These are phyloP conservation scores for Phytophthora pseudosyringae DNA, from an alignment of 352 stramenopile genomes.

Conservation along the genomic window DNA sequence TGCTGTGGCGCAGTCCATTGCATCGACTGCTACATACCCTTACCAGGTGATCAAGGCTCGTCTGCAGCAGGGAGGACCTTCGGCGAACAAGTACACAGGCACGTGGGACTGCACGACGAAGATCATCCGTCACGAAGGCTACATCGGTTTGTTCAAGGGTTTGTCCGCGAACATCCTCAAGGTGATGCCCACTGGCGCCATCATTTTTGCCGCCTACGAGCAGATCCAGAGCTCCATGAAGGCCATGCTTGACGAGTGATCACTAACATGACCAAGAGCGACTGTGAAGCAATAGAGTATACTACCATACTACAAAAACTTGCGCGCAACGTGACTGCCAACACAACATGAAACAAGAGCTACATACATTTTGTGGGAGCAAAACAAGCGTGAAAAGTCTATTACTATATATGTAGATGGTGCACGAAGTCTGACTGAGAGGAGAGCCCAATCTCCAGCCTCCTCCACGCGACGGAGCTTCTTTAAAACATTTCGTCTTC, in stretches of 20 bases:
- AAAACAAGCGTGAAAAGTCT: slow-evolving; percentile 54
- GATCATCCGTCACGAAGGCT: slow-evolving; percentile 93
- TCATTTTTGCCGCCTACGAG: slow-evolving; percentile 93
- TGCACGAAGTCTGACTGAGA: slow-evolving; percentile 24
- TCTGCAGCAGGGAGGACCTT: slow-evolving; percentile 92
- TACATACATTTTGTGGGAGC: slow-evolving; percentile 18
- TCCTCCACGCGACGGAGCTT: slow-evolving; percentile 8
- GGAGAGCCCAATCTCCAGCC: not conserved
- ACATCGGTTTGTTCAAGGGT: slow-evolving; percentile 95
- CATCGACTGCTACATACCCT: slow-evolving; percentile 92
- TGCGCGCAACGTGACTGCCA: slow-evolving; percentile 19
- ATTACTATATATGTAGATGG: slow-evolving; percentile 57
- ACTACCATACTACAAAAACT: slow-evolving; percentile 23
- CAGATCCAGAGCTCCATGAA: slow-evolving; percentile 74
- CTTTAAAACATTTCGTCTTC: slow-evolving; percentile 98
- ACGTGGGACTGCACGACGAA: slow-evolving; percentile 91
- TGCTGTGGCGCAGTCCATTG: slow-evolving; percentile 80
- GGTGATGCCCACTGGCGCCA: slow-evolving; percentile 95
- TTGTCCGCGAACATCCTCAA: slow-evolving; percentile 95
- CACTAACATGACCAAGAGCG: not conserved
- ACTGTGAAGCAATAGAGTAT: slow-evolving; percentile 37
- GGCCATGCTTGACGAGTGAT: slow-evolving; percentile 50
- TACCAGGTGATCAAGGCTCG: slow-evolving; percentile 97
- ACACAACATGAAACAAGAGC: slow-evolving; percentile 13
- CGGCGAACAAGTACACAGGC: slow-evolving; percentile 87